phyloP scores from a whole-genome alignment of 371 early-diverging fungal genomes.

The Blastocladiella emersonii region DNA sequence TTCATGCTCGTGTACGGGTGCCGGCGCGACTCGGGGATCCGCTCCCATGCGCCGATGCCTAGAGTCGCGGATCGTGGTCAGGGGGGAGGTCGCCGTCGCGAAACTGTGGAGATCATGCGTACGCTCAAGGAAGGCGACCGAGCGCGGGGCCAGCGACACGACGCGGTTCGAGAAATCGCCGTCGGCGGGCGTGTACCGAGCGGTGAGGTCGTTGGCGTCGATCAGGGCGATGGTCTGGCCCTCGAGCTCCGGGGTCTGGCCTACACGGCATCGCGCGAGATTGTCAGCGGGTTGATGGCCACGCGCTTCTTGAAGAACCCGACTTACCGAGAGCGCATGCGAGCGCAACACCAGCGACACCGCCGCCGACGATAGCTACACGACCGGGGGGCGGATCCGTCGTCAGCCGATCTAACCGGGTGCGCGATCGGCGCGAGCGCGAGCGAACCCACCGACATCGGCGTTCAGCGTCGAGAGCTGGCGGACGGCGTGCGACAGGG shows the following conservation, averaged over 20 bases:
- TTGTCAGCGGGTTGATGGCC: too few species aligned
- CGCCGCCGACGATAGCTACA: conserved; percentile 81
- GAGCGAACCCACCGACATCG: too few species aligned
- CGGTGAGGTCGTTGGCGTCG: conserved; percentile 50
- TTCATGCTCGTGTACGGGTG: conserved; percentile 43
- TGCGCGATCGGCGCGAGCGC: too few species aligned
- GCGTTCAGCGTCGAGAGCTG: too few species aligned
- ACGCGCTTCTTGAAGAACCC: too few species aligned
- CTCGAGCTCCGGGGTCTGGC: conserved; percentile 15
- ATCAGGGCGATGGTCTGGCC: conserved; percentile 51
- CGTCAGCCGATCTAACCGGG: too few species aligned
- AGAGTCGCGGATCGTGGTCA: too few species aligned
- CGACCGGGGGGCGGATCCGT: too few species aligned
- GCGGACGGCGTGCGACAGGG: too few species aligned
- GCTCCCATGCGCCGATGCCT: conserved; percentile 50
- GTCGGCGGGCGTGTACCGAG: conserved; percentile 27
- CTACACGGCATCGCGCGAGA: too few species aligned
- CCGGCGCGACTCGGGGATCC: conserved; percentile 31
- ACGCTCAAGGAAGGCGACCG: conserved; percentile 17
- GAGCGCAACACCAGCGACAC: conserved; percentile 74
- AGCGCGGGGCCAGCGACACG: conserved; percentile 25
- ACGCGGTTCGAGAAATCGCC: conserved; percentile 58
- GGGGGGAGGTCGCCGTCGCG: background rate
- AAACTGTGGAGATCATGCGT: conserved; percentile 15
- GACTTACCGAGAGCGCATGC: conserved; percentile 61